Percentiles rank a stretch among this genome's conserved stretches.
Conservation (phyloP, 2,329 filamentous ascomycete genomes). For the Elsinoe necatrix region DNA sequence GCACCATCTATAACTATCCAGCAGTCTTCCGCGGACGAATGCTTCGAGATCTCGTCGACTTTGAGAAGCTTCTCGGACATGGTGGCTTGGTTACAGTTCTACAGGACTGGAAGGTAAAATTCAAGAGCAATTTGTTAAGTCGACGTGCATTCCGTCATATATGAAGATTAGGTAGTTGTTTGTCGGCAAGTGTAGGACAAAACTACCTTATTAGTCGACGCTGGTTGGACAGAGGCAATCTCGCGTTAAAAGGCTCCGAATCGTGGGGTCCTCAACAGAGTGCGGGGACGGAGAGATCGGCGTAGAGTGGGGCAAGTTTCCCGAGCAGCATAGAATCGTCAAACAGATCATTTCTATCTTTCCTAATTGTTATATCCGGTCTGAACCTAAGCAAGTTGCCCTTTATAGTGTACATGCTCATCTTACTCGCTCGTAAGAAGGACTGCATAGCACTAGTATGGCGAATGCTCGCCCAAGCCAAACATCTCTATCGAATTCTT, state of each 20-base stretch:
- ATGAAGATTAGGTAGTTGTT: neutral
- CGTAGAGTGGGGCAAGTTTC: neutral
- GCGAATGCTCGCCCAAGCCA: slow-evolving; percentile 49
- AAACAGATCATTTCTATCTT: neutral
- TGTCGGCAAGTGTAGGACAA: neutral
- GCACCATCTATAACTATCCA: slow-evolving; percentile 63
- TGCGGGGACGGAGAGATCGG: neutral
- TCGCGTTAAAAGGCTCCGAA: slow-evolving; percentile 7
- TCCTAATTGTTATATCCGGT: too few relatives aligned
- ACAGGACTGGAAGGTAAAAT: neutral
- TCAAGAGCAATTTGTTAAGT: neutral
- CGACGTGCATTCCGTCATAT: neutral
- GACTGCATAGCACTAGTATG: too few relatives aligned
- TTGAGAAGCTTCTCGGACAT: slow-evolving; percentile 13
- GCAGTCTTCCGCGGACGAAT: slow-evolving; percentile 31
- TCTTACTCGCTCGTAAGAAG: too few relatives aligned
- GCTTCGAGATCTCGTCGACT: slow-evolving; percentile 28
- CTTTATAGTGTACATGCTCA: too few relatives aligned
- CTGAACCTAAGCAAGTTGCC: too few relatives aligned
- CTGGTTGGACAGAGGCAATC: neutral
- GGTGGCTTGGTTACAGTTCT: neutral
- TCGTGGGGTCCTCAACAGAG: neutral
- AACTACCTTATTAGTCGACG: neutral
- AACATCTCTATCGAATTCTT: slow-evolving; percentile 74
- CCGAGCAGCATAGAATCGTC: too few relatives aligned